These are phyloP conservation scores for Corymbia maculata DNA, from an alignment of 345 rosid genomes.

Conservation along the genomic window DNA sequence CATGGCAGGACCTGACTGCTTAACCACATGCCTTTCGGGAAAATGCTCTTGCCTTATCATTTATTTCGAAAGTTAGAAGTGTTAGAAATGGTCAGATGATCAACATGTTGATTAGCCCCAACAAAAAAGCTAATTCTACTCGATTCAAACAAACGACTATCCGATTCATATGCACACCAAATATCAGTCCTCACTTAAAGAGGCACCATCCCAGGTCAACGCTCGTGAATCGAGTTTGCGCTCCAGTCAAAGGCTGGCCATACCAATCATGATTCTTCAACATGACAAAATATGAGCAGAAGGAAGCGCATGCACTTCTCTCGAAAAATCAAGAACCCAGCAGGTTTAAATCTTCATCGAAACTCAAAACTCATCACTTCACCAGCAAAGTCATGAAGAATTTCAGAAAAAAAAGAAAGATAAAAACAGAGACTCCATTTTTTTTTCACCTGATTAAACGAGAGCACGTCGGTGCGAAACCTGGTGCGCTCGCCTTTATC, in stretches of 20 bases:
- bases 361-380: neutral
- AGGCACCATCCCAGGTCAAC: neutral
- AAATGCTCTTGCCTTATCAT: neutral
- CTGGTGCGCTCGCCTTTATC: conserved; percentile 95
- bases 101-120: neutral
- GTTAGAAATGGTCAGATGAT: neutral
- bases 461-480: conserved; percentile 66
- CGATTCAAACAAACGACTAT: neutral
- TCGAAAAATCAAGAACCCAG: neutral
- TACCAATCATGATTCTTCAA: neutral
- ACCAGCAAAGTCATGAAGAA: neutral
- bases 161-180: neutral
- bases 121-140: neutral
- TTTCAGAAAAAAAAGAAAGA: neutral
- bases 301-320: neutral
- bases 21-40: neutral
- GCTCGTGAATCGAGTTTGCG: neutral
- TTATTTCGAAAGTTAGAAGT: neutral
- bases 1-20: neutral
- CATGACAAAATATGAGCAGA: neutral
- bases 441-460: conserved; percentile 63
- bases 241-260: neutral
- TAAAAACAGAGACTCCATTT: neutral
- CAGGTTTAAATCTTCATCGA: neutral
- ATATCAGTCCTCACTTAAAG: neutral